Conservation (phyloP, 2,329 filamentous ascomycete genomes). For the Exophiala calicioides region DNA sequence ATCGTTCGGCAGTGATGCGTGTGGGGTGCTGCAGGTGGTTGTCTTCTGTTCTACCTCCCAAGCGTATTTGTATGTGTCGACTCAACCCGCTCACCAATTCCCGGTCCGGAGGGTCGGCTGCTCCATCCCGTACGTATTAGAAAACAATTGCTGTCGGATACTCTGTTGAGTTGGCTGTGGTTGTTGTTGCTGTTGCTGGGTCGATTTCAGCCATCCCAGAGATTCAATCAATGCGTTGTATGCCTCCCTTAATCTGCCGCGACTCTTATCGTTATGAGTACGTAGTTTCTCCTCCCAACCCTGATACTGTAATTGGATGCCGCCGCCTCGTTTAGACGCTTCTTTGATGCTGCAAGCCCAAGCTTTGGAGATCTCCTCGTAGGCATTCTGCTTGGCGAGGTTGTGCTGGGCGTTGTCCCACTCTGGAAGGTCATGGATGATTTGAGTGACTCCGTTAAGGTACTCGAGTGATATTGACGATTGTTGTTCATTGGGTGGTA, state of each 20-base stretch:
- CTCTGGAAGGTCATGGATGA: slow-evolving; percentile 85
- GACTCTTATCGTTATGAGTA: slow-evolving; percentile 84
- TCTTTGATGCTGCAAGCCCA: slow-evolving; percentile 92
- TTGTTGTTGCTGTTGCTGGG: slow-evolving; percentile 28
- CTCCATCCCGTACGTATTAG: slow-evolving; percentile 57
- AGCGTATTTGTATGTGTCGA: neutral
- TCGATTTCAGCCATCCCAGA: slow-evolving; percentile 73
- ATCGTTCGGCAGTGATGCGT: slow-evolving; percentile 6
- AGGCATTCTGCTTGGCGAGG: slow-evolving; percentile 90
- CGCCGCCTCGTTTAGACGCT: slow-evolving; percentile 84
- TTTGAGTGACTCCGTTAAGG: slow-evolving; percentile 83
- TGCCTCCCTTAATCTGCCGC: slow-evolving; percentile 76
- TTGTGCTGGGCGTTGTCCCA: slow-evolving; percentile 89
- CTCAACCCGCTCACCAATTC: slow-evolving; percentile 24
- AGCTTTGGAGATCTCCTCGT: slow-evolving; percentile 91
- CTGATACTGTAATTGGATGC: slow-evolving; percentile 83
- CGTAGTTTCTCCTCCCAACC: slow-evolving; percentile 88
- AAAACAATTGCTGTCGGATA: slow-evolving; percentile 59
- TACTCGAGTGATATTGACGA: slow-evolving; percentile 81
- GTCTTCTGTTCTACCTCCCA: neutral
- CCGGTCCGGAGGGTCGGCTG: slow-evolving; percentile 28
- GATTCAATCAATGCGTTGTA: slow-evolving; percentile 73
- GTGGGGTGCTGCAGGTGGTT: slow-evolving; percentile 5
- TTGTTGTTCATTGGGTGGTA: slow-evolving; percentile 86
- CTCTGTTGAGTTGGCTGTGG: no score